Conservation (phyloP, 441 rosid genomes). For the Cnidoscolus chayamansa region DNA sequence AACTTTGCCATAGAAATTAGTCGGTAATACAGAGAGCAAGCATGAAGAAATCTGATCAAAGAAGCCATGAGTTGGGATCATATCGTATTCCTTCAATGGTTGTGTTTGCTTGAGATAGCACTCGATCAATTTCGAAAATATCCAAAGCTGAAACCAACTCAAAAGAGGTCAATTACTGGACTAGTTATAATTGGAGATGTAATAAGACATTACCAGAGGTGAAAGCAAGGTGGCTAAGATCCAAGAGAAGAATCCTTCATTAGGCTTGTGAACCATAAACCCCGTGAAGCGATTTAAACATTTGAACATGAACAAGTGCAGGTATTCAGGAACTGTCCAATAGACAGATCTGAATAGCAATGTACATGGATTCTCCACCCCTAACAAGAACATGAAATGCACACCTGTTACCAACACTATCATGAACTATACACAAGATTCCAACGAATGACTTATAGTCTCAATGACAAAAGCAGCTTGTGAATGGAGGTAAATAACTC, state of each 20-base stretch:
- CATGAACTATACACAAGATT: too few species aligned
- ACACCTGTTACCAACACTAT: too few species aligned
- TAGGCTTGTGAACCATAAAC: conserved; percentile 41
- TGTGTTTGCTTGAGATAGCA: conserved; percentile 27
- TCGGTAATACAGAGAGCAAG: conserved; percentile 30
- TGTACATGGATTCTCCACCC: conserved; percentile 32
- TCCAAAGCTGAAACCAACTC: conserved; percentile 38
- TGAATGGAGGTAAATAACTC: too few species aligned
- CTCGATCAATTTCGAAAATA: conserved; percentile 40
- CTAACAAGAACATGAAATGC: conserved; percentile 13
- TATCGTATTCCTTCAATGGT: conserved; percentile 40
- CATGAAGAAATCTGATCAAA: conserved; percentile 30
- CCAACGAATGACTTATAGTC: too few species aligned
- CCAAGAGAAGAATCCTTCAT: conserved; percentile 36
- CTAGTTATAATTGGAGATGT: background rate
- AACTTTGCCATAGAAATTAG: conserved; percentile 32
- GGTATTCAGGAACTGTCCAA: conserved; percentile 36
- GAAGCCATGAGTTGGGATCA: conserved; percentile 44
- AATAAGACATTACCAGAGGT: conserved; percentile 31
- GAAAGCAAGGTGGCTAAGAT: conserved; percentile 31
- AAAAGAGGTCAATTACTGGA: conserved; percentile 4
- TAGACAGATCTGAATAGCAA: conserved; percentile 30
- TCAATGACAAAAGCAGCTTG: too few species aligned
- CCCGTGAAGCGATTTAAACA: conserved; percentile 35
- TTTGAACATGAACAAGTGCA: conserved; percentile 10